Percentiles rank a stretch among this genome's conserved stretches.
Conservation (phyloP, 495 filamentous ascomycete genomes). For the Penicillium coprophilum region DNA sequence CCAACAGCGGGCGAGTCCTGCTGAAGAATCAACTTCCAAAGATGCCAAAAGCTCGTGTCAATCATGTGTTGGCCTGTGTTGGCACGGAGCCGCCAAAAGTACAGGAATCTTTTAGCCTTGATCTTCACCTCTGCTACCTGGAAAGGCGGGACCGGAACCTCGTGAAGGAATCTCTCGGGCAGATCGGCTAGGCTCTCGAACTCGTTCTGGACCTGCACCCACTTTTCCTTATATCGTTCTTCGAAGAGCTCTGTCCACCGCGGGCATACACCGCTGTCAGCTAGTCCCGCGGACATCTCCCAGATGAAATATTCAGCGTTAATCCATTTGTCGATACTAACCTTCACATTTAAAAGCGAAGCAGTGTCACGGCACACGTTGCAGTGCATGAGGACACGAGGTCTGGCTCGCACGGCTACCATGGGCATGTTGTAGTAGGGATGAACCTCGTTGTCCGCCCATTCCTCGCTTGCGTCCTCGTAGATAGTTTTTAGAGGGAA, state of each 20-base stretch:
- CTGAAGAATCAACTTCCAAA: constrained; percentile 1
- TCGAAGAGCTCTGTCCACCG: background rate
- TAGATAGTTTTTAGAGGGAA: background rate
- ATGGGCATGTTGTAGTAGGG: constrained; percentile 5
- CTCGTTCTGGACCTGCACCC: background rate
- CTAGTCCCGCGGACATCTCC: constrained; percentile 6
- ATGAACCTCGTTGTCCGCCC: constrained; percentile 1
- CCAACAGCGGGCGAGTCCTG: background rate
- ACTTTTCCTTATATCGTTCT: background rate
- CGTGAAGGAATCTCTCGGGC: background rate
- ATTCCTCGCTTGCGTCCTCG: background rate
- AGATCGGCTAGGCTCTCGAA: background rate
- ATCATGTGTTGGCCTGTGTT: background rate
- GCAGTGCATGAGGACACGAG: background rate
- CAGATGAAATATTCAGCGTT: constrained; percentile 9
- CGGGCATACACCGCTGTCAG: constrained; percentile 1
- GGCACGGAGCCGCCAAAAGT: background rate
- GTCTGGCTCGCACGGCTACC: background rate
- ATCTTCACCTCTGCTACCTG: constrained; percentile 2
- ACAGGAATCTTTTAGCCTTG: background rate
- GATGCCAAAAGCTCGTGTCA: background rate
- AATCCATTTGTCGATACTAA: constrained; percentile 5
- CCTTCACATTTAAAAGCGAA: background rate
- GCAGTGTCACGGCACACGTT: background rate
- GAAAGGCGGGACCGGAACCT: background rate